Base-by-base conservation (phyloP, 345 rosid genomes). In the Euphorbia peplus region DNA sequence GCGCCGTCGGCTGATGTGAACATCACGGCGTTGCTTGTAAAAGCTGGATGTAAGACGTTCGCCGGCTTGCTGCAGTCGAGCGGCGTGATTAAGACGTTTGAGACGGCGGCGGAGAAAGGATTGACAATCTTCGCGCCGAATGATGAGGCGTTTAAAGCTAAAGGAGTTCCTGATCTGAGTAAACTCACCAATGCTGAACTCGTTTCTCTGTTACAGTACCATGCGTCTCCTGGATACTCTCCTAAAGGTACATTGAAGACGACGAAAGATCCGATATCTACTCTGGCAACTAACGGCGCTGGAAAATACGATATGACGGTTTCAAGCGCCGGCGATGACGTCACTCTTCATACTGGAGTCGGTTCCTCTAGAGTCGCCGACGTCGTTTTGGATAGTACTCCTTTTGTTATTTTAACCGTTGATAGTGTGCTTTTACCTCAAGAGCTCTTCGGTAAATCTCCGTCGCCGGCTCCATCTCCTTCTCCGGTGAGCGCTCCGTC, bases 11-110 rank as follows among this genome's bases (percentile, higher is more conserved):
- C 86, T 41, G 80, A 61, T 15, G 77, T 83, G 0, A 91, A 95
- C 83, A 77, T 95, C 15, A 91, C 96, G 15, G 90, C 79, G 7
- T 52, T 90, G 67, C 87, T 95, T 1, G 96, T 88, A 61, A 95
- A 95, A 68, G 95, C 93, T 28, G 97, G 97, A 4, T 88, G 93
- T 70, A 91, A 88, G 75, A 91, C 91, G 2, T 91, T 91, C 46
- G 96, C 95, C 4, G 21, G 70, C 59, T 73, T 90, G 63, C 83
- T 95, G 8, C 64, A 53, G 2, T 59, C 85, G 0, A 95, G 87
- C 35, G 99, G 99, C 14, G 97, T 91, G 22, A 67, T 91, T 54
- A 90, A 91, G 80, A 86, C 82, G 24, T 95, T 80, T 48, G 80
- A 84, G 83, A 64, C 95, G 1, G 83, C 90, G 14, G 14, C 79